Percentiles rank a stretch among this genome's conserved stretches.
phyloP scores from a whole-genome alignment of 2,329 filamentous ascomycete genomes.

The Diplocarpon rosae region DNA sequence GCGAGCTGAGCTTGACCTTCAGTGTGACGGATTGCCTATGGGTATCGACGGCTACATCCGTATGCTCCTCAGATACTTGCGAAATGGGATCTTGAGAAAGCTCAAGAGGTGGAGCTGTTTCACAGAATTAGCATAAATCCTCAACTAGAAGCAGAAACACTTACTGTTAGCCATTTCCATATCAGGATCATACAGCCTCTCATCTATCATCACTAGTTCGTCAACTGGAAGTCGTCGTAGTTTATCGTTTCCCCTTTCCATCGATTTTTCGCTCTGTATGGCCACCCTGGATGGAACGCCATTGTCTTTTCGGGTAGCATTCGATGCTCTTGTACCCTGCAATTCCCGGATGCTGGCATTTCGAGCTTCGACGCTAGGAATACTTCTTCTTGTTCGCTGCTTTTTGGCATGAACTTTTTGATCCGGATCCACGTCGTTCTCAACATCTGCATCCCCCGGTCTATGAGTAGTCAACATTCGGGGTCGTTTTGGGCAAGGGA shows the following conservation, averaged over 20 bases:
- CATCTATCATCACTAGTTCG: constrained; percentile 12
- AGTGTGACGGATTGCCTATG: background rate
- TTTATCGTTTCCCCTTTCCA: background rate
- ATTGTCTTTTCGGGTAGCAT: background rate
- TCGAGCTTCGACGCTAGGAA: constrained; percentile 1
- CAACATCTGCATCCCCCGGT: background rate
- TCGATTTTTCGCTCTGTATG: background rate
- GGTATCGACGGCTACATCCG: background rate
- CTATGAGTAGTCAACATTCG: background rate
- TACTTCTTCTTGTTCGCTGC: constrained; percentile 4
- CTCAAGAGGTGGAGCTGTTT: constrained; percentile 8
- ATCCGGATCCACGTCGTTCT: background rate
- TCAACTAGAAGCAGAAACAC: background rate
- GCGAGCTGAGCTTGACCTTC: background rate
- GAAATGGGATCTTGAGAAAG: constrained; percentile 21
- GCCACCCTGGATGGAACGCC: background rate
- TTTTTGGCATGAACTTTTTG: constrained; percentile 1
- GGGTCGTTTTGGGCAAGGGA: background rate
- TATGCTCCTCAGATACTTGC: constrained; percentile 5
- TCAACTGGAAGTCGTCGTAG: constrained; percentile 12
- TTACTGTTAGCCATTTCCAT: constrained; percentile 7
- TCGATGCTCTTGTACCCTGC: background rate
- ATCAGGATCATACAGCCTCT: constrained; percentile 6
- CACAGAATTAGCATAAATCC: background rate
- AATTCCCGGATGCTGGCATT: constrained; percentile 1